Percentiles rank a stretch among this genome's conserved stretches.
phyloP scores from a whole-genome alignment of 805 yeast species.

The Scheffersomyces stipitis region DNA sequence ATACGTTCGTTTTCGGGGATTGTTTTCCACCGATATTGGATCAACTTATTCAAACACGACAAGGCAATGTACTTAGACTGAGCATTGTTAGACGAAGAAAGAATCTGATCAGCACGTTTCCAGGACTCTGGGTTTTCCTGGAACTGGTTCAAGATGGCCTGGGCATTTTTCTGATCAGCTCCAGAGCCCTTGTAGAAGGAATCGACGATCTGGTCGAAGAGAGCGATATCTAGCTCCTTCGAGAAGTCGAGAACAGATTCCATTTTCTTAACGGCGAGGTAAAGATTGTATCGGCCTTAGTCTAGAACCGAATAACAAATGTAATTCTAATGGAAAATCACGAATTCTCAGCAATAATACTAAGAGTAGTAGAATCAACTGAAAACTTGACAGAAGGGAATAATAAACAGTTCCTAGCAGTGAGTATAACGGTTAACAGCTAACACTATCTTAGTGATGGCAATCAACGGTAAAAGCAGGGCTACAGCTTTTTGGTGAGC shows the following conservation, averaged over 20 bases:
- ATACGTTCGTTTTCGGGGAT: slow-evolving; percentile 84
- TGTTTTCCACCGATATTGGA: slow-evolving; percentile 90
- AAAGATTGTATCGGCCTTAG: no score
- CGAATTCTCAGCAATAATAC: no score
- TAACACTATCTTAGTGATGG: no score
- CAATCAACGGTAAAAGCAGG: no score
- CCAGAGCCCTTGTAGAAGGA: slow-evolving; percentile 79
- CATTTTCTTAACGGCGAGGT: no score
- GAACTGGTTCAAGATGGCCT: slow-evolving; percentile 68
- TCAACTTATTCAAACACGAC: slow-evolving; percentile 84
- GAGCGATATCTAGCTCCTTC: slow-evolving; percentile 73
- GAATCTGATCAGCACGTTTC: slow-evolving; percentile 88
- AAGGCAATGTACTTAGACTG: slow-evolving; percentile 93
- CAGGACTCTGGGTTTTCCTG: slow-evolving; percentile 96
- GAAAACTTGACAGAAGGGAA: no score
- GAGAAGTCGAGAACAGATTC: slow-evolving; percentile 86
- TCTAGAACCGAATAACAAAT: no score
- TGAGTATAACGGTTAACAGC: no score
- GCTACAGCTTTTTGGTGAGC: no score
- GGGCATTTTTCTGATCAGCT: slow-evolving; percentile 70
- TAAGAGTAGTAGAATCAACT: no score
- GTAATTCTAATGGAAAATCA: no score
- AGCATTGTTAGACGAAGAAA: slow-evolving; percentile 73
- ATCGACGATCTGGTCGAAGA: slow-evolving; percentile 82
- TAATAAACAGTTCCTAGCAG: no score